Percentiles rank a stretch among this genome's conserved stretches.
Evolutionary conservation across 2,329 filamentous ascomycete species (phyloP).

Genomic region (Aureobasidium sp.): DNA sequence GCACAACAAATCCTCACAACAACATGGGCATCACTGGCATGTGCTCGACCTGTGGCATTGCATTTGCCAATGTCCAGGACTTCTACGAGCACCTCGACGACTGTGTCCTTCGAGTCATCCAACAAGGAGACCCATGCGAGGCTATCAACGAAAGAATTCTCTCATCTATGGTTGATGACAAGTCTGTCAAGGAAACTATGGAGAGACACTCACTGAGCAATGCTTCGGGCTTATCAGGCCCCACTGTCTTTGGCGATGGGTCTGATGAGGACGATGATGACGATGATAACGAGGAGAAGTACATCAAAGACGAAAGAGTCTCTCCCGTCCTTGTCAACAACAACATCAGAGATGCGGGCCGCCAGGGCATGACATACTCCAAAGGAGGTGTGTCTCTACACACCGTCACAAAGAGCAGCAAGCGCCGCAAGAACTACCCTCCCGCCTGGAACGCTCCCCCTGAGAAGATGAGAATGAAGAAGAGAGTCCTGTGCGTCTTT

Average conservation of each 20-base stretch:
- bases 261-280: slow-evolving; percentile 53
- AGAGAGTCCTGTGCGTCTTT: slow-evolving; percentile 88
- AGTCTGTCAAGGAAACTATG: slow-evolving; percentile 51
- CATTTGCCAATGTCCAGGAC: slow-evolving; percentile 81
- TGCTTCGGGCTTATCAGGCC: slow-evolving; percentile 38
- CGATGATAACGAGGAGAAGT: slow-evolving; percentile 51
- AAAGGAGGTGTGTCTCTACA: slow-evolving; percentile 60
- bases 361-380: slow-evolving; percentile 68
- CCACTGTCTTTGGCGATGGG: slow-evolving; percentile 40
- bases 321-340: not conserved
- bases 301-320: slow-evolving; percentile 32
- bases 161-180: slow-evolving; percentile 53
- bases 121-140: slow-evolving; percentile 51
- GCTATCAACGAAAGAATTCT: slow-evolving; percentile 51
- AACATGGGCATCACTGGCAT: slow-evolving; percentile 66
- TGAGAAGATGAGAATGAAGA: slow-evolving; percentile 97
- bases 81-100: slow-evolving; percentile 93
- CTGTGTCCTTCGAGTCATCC: slow-evolving; percentile 58
- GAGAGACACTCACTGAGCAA: slow-evolving; percentile 51
- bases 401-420: slow-evolving; percentile 54
- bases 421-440: slow-evolving; percentile 89
- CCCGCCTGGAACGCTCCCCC: slow-evolving; percentile 87
- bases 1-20: slow-evolving; percentile 58
- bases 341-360: slow-evolving; percentile 28
- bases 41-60: slow-evolving; percentile 84